A percentile compares a stretch with the other conserved stretches of the same genome.
Conservation (phyloP, 805 yeast species). For the Cyberlindnera petersonii region DNA sequence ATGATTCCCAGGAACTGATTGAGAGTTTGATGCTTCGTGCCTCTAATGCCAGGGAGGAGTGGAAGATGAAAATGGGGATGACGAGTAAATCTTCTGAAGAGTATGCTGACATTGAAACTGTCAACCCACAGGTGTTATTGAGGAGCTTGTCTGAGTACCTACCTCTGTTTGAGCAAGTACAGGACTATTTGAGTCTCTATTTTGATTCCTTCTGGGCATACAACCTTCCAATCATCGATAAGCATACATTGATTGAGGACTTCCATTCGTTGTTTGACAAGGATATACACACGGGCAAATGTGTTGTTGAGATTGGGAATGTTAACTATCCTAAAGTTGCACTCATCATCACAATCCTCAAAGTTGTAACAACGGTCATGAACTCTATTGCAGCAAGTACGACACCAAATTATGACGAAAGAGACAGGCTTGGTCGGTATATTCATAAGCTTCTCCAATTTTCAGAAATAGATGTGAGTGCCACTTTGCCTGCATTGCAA, state of each 20-base stretch:
- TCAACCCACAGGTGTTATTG: conserved; percentile 14
- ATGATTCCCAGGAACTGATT: conserved; percentile 7
- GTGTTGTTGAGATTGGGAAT: conserved; percentile 8
- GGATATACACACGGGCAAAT: conserved; percentile 7
- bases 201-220: conserved; percentile 18
- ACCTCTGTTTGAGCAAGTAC: conserved; percentile 19
- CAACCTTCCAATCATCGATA: conserved; percentile 19
- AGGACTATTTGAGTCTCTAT: conserved; percentile 16
- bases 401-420: conserved; percentile 11
- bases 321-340: conserved; percentile 24
- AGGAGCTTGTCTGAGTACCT: conserved; percentile 14
- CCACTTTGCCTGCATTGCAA: conserved; percentile 24
- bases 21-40: conserved; percentile 14
- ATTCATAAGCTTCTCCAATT: conserved; percentile 16
- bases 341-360: conserved; percentile 14
- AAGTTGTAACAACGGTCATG: conserved; percentile 8
- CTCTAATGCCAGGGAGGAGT: conserved; percentile 20
- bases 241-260: conserved; percentile 11
- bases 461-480: conserved; percentile 9
- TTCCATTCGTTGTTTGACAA: conserved; percentile 16
- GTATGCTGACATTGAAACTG: conserved; percentile 10
- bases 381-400: conserved; percentile 6
- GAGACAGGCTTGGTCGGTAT: conserved; percentile 16
- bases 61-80: conserved; percentile 19
- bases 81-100: conserved; percentile 8